These are phyloP conservation scores for Populus hybrid DNA, from an alignment of 441 rosid genomes.

Conservation along the genomic window DNA sequence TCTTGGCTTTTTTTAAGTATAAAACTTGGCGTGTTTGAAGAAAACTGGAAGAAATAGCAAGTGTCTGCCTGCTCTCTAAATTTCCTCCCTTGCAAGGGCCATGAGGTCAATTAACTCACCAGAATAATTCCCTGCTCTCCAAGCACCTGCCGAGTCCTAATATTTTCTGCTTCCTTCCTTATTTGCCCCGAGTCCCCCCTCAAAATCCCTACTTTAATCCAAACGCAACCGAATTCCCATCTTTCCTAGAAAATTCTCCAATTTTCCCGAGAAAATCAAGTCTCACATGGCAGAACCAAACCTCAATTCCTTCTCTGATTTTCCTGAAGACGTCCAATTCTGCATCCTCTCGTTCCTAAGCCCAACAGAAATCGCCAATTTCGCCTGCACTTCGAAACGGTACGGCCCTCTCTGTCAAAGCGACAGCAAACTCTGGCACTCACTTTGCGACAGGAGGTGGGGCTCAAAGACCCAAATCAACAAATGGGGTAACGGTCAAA, in stretches of 20 bases:
- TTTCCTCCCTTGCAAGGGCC: not conserved
- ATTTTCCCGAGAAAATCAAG: conserved; percentile 11
- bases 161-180: not conserved
- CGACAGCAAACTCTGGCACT: conserved; percentile 71
- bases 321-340: conserved; percentile 86
- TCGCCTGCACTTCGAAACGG: conserved; percentile 81
- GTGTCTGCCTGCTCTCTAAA: not conserved
- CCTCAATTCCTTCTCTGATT: conserved; percentile 47
- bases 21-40: not conserved
- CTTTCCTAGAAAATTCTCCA: conserved; percentile 27
- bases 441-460: conserved; percentile 76
- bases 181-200: not conserved
- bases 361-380: conserved; percentile 59
- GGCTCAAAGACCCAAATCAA: conserved; percentile 68
- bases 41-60: not conserved
- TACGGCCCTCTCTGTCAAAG: conserved; percentile 50
- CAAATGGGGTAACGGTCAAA: conserved; percentile 67
- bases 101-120: not conserved
- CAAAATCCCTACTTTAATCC: not conserved
- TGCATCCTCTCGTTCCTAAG: conserved; percentile 72
- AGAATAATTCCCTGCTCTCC: conserved; percentile 28
- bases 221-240: conserved; percentile 19
- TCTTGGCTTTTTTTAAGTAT: too few species aligned
- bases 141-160: conserved; percentile 22
- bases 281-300: conserved; percentile 22